Percentiles rank a stretch among this genome's conserved stretches.
These are phyloP conservation scores for Colletotrichum sojae DNA, from an alignment of 2,329 filamentous ascomycete species.

Conservation along the genomic window DNA sequence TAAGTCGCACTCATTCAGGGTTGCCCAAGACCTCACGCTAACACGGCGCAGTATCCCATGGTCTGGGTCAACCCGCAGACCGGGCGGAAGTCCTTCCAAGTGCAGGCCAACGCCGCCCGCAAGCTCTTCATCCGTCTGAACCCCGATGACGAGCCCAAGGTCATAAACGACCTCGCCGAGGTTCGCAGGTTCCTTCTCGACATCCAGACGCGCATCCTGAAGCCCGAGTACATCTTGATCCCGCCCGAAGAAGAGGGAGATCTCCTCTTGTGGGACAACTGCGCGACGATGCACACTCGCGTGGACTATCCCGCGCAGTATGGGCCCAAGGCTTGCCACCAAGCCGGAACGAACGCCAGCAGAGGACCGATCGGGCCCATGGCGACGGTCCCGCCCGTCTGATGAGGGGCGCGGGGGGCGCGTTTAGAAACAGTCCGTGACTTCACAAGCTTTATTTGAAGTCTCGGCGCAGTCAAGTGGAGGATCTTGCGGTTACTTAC, in stretches of 20 bases:
- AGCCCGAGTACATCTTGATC: slow-evolving; percentile 59
- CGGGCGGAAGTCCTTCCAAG: slow-evolving; percentile 58
- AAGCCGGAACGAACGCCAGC: slow-evolving; percentile 13
- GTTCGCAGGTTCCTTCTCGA: slow-evolving; percentile 53
- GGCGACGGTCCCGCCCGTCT: not conserved
- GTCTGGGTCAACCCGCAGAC: slow-evolving; percentile 61
- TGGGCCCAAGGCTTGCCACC: slow-evolving; percentile 20
- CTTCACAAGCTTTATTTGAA: no score
- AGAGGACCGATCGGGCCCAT: not conserved
- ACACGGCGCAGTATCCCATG: slow-evolving; percentile 54
- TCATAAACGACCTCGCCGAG: slow-evolving; percentile 55
- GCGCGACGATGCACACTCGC: slow-evolving; percentile 57
- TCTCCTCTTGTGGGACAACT: slow-evolving; percentile 61
- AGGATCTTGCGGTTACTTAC: no score
- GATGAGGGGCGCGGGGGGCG: no score
- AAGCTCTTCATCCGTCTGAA: slow-evolving; percentile 55
- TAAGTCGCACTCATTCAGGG: slow-evolving; percentile 33
- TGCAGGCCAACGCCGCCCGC: slow-evolving; percentile 57
- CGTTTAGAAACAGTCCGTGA: no score
- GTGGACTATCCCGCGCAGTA: slow-evolving; percentile 55
- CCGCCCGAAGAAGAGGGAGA: slow-evolving; percentile 58
- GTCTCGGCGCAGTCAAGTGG: no score
- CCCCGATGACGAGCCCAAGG: slow-evolving; percentile 49
- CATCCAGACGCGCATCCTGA: slow-evolving; percentile 56
- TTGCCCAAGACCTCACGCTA: no score